phyloP scores from a whole-genome alignment of 345 rosid species.

The Adansonia digitata region DNA sequence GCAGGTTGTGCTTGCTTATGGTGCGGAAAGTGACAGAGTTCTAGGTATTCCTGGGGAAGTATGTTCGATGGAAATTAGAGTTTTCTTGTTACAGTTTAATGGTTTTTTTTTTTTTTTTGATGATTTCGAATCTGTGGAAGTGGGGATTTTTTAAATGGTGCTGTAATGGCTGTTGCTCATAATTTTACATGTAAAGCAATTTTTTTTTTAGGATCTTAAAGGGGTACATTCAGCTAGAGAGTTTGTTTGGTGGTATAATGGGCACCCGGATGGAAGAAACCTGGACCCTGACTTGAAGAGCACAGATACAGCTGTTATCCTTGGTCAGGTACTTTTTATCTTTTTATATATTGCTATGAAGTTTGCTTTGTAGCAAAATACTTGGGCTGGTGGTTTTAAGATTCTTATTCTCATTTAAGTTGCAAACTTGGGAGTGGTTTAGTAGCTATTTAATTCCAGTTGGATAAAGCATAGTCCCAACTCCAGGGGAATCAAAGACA shows the following conservation, averaged over 20 bases:
- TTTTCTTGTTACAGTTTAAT: background rate
- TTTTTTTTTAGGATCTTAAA: slow-evolving; percentile 38
- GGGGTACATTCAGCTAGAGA: slow-evolving; percentile 89
- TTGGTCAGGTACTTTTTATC: slow-evolving; percentile 62
- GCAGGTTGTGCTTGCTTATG: slow-evolving; percentile 95
- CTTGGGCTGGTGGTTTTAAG: background rate
- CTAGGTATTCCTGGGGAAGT: slow-evolving; percentile 87
- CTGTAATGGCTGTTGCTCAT: background rate
- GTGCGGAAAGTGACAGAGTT: slow-evolving; percentile 89
- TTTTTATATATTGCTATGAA: background rate
- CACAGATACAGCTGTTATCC: slow-evolving; percentile 70
- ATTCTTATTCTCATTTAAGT: background rate
- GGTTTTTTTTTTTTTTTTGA: slow-evolving; percentile 1
- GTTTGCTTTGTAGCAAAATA: background rate
- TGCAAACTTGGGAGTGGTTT: background rate
- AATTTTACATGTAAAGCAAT: background rate
- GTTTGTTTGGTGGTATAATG: slow-evolving; percentile 98
- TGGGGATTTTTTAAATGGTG: background rate
- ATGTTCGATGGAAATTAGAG: slow-evolving; percentile 18
- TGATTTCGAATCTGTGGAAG: background rate
- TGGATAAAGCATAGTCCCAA: background rate
- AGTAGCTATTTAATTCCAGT: background rate
- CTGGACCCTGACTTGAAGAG: slow-evolving; percentile 65
- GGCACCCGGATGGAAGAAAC: slow-evolving; percentile 72
- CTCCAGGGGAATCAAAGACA: background rate